A percentile compares a stretch with the other conserved stretches of the same genome.
Conservation (phyloP, 2,329 filamentous ascomycete species). For the Onygenales sp. region DNA sequence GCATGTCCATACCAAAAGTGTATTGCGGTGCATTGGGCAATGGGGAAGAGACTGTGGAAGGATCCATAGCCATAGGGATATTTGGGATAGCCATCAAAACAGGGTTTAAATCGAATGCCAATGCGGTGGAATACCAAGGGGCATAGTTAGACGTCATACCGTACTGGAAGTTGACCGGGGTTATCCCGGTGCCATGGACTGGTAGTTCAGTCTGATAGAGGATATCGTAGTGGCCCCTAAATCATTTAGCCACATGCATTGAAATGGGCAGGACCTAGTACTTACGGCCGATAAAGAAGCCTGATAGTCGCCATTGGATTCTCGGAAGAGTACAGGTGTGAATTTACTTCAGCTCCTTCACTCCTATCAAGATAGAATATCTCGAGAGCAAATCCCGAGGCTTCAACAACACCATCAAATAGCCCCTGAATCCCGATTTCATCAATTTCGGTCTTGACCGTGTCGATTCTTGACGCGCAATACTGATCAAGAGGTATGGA, state of each 20-base stretch:
- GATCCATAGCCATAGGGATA: slow-evolving; percentile 28
- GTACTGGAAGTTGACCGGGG: slow-evolving; percentile 33
- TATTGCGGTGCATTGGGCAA: slow-evolving; percentile 22
- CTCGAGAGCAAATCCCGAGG: slow-evolving; percentile 69
- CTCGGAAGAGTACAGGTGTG: slow-evolving; percentile 29
- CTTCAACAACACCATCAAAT: slow-evolving; percentile 68
- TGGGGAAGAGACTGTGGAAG: slow-evolving; percentile 19
- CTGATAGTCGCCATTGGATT: slow-evolving; percentile 51
- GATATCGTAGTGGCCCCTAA: slow-evolving; percentile 82
- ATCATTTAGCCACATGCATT: slow-evolving; percentile 12
- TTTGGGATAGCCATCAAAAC: slow-evolving; percentile 32
- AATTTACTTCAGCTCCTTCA: slow-evolving; percentile 61
- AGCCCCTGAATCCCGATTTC: slow-evolving; percentile 74
- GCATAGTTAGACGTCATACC: slow-evolving; percentile 29
- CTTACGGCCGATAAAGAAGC: slow-evolving; percentile 58
- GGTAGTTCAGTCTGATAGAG: slow-evolving; percentile 58
- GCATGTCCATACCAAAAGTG: slow-evolving; percentile 21
- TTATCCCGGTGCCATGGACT: slow-evolving; percentile 12
- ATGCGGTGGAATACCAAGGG: slow-evolving; percentile 27
- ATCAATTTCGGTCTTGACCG: slow-evolving; percentile 75
- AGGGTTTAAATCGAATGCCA: slow-evolving; percentile 32
- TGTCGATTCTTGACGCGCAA: slow-evolving; percentile 61
- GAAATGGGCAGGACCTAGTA: slow-evolving; percentile 6
- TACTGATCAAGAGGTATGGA: slow-evolving; percentile 57
- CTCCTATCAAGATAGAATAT: slow-evolving; percentile 88